phyloP scores from a whole-genome alignment of 2,329 filamentous ascomycete species.

The Epichloe sibirici region DNA sequence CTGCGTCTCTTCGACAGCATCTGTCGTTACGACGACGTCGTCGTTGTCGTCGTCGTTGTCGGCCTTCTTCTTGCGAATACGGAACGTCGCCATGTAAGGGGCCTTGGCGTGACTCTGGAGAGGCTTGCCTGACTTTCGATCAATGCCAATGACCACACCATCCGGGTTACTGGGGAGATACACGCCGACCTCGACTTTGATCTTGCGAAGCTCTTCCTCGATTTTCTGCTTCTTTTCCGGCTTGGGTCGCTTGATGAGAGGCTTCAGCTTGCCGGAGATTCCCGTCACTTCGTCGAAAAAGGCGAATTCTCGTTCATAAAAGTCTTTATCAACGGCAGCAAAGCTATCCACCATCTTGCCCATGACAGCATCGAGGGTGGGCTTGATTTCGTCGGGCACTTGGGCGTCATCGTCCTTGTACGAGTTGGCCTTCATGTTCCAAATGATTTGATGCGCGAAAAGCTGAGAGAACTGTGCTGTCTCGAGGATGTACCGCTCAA shows the following conservation, averaged over 20 bases:
- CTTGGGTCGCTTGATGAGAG: conserved; percentile 82
- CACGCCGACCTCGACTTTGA: conserved; percentile 92
- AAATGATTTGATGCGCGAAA: conserved; percentile 98
- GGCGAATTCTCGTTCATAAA: conserved; percentile 90
- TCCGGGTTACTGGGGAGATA: conserved; percentile 97
- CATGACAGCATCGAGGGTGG: conserved; percentile 85
- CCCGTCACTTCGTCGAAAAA: conserved; percentile 96
- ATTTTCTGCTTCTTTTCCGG: conserved; percentile 99
- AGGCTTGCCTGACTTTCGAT: conserved; percentile 94
- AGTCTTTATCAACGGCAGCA: conserved; percentile 62
- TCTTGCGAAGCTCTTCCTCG: conserved; percentile 93
- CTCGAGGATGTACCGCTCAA: conserved; percentile 92
- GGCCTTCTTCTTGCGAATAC: conserved; percentile 70
- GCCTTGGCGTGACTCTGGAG: conserved; percentile 97
- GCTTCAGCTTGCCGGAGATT: conserved; percentile 91
- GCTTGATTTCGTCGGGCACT: conserved; percentile 84
- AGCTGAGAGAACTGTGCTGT: conserved; percentile 96
- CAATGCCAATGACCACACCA: conserved; percentile 92
- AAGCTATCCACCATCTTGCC: conserved; percentile 73
- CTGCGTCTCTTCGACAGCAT: conserved; percentile 33
- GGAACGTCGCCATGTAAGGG: conserved; percentile 97
- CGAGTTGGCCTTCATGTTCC: conserved; percentile 99
- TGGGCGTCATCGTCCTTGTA: conserved; percentile 94
- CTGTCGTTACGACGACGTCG: neutral
- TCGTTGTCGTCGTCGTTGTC: neutral